Evolutionary conservation across 1,284 basidiomycete genomes (phyloP).

Genomic region (Tetrapyrgos nigripes): DNA sequence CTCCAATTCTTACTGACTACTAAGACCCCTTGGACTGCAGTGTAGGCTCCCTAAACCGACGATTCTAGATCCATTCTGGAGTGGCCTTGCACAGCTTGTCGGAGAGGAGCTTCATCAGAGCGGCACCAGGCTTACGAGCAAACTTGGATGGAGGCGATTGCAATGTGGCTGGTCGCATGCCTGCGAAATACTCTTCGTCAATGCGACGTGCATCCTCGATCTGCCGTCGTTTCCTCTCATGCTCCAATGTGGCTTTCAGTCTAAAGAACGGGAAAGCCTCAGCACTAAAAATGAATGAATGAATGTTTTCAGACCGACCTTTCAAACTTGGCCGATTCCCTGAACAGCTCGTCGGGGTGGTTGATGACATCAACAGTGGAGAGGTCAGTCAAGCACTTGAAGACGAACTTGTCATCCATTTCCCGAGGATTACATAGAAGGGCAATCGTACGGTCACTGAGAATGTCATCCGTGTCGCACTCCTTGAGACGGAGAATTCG

Average conservation of each 20-base stretch:
- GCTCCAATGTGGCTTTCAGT: not conserved
- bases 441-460: not conserved
- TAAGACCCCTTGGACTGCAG: too few species aligned
- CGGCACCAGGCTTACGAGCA: too few species aligned
- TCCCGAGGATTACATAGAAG: not conserved
- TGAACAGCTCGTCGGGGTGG: constrained; percentile 2
- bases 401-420: not conserved
- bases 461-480: not conserved
- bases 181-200: not conserved
- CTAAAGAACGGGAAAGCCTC: not conserved
- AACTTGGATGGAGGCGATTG: too few species aligned
- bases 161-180: too few species aligned
- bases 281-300: not conserved
- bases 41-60: too few species aligned
- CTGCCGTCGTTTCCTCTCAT: not conserved
- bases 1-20: too few species aligned
- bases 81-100: too few species aligned
- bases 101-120: too few species aligned
- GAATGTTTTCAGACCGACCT: not conserved
- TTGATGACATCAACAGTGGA: not conserved
- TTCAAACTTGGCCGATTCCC: not conserved
- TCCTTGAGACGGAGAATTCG: too few species aligned
- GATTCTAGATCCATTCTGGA: too few species aligned
- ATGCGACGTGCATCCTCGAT: not conserved
- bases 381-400: constrained; percentile 2